Conservation (phyloP, 306 rosid species). For the Vachellia collinsii region DNA sequence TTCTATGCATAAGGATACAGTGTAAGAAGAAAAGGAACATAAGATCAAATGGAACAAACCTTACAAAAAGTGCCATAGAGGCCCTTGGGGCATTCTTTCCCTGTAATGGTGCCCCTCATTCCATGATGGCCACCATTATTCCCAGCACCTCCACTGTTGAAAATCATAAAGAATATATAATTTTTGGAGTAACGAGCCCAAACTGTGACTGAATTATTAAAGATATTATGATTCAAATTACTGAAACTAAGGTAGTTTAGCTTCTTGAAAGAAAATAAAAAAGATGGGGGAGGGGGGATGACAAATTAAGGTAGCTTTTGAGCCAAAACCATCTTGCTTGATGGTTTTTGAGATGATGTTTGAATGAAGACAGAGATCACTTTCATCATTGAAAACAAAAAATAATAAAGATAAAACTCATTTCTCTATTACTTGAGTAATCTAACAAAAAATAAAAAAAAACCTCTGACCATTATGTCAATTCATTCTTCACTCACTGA, state of each 20-base stretch:
- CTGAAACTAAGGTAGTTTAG: background rate
- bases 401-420: constrained; percentile 2
- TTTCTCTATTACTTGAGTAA: background rate
- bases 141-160: constrained; percentile 91
- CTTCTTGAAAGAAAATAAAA: background rate
- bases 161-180: constrained; percentile 34
- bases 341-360: background rate
- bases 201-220: constrained; percentile 16
- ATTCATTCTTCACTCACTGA: background rate
- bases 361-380: background rate
- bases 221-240: constrained; percentile 25
- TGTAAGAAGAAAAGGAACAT: constrained; percentile 14
- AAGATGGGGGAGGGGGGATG: background rate
- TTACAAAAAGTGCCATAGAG: constrained; percentile 85
- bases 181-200: constrained; percentile 19
- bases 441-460: background rate
- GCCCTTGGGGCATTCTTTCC: constrained; percentile 93
- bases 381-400: constrained; percentile 1
- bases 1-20: background rate
- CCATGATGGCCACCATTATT: constrained; percentile 71
- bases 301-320: background rate
- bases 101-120: constrained; percentile 78
- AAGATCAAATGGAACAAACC: constrained; percentile 55
- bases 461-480: background rate
- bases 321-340: background rate